Evolutionary conservation across 805 yeast species (phyloP), one percentile per base, ranked within the genome.

Genomic region (Blastobotrys americana): DNA sequence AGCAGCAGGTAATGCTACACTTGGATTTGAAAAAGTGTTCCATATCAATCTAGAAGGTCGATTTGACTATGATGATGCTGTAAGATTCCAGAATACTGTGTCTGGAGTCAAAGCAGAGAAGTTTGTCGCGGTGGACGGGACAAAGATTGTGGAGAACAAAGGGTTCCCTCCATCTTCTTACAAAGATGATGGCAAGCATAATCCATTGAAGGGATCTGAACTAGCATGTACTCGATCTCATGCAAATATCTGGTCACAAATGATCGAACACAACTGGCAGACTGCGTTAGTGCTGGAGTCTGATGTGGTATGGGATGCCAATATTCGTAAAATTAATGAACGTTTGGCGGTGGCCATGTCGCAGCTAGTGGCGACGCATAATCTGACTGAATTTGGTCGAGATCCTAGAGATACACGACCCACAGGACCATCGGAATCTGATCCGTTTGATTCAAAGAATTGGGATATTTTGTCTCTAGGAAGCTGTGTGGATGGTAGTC

Each of bases 271-370:
- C 15, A 40, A 44, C 10, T 46, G 47, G 45, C 15, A 25, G 8
- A 41, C 46, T 9, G 18, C 41, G 3, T 41, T 49, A 9, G 42
- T 49, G 34, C 35, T 49, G 10, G 53, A 49, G 31, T 16, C 46
- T 13, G 53, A 49, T 22, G 45, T 49, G 3, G 39, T 42, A 19
- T 49, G 53, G 53, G 53, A 49, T 47, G 27, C 41, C n/a, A 36
- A 49, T 22, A 34, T 49, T 18, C 38, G 44, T 18, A 17, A 27
- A 34, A 39, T 17, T 31, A 27, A 16, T n/a, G 39, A 25, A 22
- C 39, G 18, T 6, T 36, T 20, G 21, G 39, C 39, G n/a, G 20
- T 16, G 19, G 39, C 39, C 10, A 18, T 20, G 39, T 13, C 39
- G 13, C 6, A 17, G 8, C 21, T 36, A 13, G 10, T n/a, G 19